Conservation (phyloP, 2,329 filamentous ascomycete genomes). For the Pseudogymnoascus sp. region DNA sequence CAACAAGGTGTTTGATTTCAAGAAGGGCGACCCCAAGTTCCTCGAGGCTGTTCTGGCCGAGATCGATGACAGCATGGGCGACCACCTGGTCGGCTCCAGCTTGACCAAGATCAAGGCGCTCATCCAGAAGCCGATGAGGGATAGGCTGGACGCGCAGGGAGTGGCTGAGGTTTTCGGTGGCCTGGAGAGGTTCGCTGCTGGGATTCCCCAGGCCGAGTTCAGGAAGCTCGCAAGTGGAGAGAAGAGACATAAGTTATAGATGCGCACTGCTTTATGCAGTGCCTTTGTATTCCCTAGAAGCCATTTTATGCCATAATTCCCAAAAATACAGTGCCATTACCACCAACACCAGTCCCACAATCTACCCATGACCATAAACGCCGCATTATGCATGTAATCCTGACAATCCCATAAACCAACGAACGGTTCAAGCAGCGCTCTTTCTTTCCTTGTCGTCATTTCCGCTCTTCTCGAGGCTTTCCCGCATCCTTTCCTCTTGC, state of each 20-base stretch:
- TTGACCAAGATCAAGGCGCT: conserved; percentile 78
- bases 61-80: conserved; percentile 71
- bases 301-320: neutral
- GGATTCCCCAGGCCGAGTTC: conserved; percentile 80
- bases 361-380: neutral
- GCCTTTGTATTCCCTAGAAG: conserved; percentile 7
- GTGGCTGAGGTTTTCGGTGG: conserved; percentile 80
- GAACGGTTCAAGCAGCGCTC: neutral
- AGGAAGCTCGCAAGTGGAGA: conserved; percentile 73
- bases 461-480: conserved; percentile 33
- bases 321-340: neutral
- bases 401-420: neutral
- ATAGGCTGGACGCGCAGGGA: conserved; percentile 67
- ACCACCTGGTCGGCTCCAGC: conserved; percentile 71
- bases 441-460: conserved; percentile 9
- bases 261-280: neutral
- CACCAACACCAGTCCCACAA: neutral
- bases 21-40: conserved; percentile 62
- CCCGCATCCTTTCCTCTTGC: conserved; percentile 62
- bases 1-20: conserved; percentile 65
- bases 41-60: conserved; percentile 63
- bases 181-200: conserved; percentile 59
- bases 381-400: conserved; percentile 4
- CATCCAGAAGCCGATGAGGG: conserved; percentile 65
- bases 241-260: conserved; percentile 87